Conservation (phyloP, 805 yeast genomes). For the Schwanniomyces yamadae region DNA sequence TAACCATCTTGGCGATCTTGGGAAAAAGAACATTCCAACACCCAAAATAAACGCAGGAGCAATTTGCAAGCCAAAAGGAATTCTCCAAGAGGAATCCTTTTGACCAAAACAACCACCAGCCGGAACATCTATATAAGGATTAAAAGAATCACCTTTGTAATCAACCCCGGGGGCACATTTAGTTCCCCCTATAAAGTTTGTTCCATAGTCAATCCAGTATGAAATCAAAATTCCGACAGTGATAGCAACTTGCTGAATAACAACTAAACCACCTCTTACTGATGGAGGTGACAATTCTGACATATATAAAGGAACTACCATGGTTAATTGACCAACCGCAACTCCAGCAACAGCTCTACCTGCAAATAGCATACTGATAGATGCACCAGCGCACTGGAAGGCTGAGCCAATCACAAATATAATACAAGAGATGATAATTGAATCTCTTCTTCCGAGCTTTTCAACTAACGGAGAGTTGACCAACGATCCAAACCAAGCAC, state of each 20-base stretch:
- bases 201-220: constrained; percentile 72
- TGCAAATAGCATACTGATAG: constrained; percentile 61
- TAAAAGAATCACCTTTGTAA: constrained; percentile 13
- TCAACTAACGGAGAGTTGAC: constrained; percentile 63
- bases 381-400: constrained; percentile 48
- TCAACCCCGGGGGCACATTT: constrained; percentile 9
- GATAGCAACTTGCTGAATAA: constrained; percentile 66
- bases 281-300: constrained; percentile 63
- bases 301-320: constrained; percentile 79
- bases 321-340: constrained; percentile 74
- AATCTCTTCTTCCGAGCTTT: constrained; percentile 61
- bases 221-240: constrained; percentile 67
- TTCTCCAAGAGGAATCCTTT: constrained; percentile 29
- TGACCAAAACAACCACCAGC: constrained; percentile 20
- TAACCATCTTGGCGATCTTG: constrained; percentile 56
- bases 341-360: constrained; percentile 72
- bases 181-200: constrained; percentile 54
- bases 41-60: constrained; percentile 47
- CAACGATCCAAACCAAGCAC: constrained; percentile 74
- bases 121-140: constrained; percentile 26
- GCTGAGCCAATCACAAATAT: constrained; percentile 61
- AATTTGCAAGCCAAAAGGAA: constrained; percentile 50
- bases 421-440: constrained; percentile 54
- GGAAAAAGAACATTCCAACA: constrained; percentile 41
- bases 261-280: constrained; percentile 64